A percentile compares a stretch with the other conserved stretches of the same genome.
These are phyloP conservation scores for Aspergillus jensenii DNA, from an alignment of 2,329 filamentous ascomycete genomes.

Conservation along the genomic window DNA sequence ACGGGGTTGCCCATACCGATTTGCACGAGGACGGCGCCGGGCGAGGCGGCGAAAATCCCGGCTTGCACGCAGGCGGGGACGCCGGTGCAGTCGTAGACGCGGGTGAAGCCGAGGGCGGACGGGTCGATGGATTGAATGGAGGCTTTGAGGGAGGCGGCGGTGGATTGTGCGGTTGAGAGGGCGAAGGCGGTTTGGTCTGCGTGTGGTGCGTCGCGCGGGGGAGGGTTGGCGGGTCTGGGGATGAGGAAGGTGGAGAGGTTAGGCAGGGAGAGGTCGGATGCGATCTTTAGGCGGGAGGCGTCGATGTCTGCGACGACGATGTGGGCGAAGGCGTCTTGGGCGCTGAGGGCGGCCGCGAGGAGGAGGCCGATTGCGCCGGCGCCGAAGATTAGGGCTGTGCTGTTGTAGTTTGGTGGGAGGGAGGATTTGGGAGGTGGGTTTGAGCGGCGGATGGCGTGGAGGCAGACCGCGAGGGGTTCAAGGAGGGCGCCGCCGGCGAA, in stretches of 20 bases:
- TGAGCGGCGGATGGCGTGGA: constrained; percentile 60
- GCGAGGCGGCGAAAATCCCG: constrained; percentile 45
- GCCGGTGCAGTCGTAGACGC: constrained; percentile 49
- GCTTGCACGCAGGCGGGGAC: constrained; percentile 47
- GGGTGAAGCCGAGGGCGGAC: constrained; percentile 37
- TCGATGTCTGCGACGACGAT: constrained; percentile 65
- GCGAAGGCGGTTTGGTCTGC: constrained; percentile 34
- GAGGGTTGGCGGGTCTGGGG: constrained; percentile 30
- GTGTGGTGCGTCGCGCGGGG: constrained; percentile 31
- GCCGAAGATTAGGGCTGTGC: constrained; percentile 58
- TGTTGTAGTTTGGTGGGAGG: constrained; percentile 30
- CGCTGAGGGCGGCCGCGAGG: constrained; percentile 58
- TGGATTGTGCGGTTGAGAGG: constrained; percentile 35
- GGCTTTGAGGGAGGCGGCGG: constrained; percentile 32
- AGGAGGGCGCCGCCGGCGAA: constrained; percentile 59
- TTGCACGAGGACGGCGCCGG: constrained; percentile 55
- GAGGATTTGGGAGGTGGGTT: constrained; percentile 45
- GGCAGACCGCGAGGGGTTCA: constrained; percentile 61
- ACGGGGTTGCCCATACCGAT: constrained; percentile 59
- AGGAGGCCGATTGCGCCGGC: constrained; percentile 62
- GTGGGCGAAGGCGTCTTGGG: constrained; percentile 52
- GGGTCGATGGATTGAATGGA: constrained; percentile 7
- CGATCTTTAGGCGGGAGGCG: constrained; percentile 56
- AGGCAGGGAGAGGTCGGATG: constrained; percentile 37
- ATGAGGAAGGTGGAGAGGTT: constrained; percentile 40